Evolutionary conservation across 2,329 filamentous ascomycete species (phyloP).

Genomic region (Diaporthe citriasiana): DNA sequence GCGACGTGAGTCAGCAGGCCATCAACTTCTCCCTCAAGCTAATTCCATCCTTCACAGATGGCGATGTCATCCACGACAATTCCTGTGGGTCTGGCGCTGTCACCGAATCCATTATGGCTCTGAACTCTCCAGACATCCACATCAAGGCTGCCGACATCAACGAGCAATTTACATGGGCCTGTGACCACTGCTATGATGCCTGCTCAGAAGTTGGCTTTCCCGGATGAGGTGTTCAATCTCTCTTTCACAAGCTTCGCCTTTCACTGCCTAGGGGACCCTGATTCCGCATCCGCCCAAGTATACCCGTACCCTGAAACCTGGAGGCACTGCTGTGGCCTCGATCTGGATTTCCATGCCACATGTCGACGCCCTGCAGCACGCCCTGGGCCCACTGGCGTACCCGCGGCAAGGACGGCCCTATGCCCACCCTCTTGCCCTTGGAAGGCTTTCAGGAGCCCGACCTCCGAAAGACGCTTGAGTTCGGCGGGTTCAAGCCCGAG

Average conservation of each 20-base stretch:
- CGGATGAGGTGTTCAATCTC: neutral
- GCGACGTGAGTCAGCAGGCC: neutral
- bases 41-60: neutral
- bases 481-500: neutral
- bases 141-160: neutral
- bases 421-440: constrained; percentile 29
- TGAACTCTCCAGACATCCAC: neutral
- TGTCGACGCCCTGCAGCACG: constrained; percentile 42
- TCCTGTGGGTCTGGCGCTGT: neutral
- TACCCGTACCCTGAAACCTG: constrained; percentile 43
- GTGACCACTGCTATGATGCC: neutral
- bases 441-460: constrained; percentile 7
- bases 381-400: constrained; percentile 43
- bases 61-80: neutral
- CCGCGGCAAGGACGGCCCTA: constrained; percentile 41
- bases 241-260: neutral
- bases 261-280: neutral
- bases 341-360: constrained; percentile 44
- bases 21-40: neutral
- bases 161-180: neutral
- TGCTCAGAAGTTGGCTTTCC: neutral
- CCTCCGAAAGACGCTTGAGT: neutral
- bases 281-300: constrained; percentile 38
- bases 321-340: constrained; percentile 40
- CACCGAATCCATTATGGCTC: neutral